phyloP scores from a whole-genome alignment of 306 rosid genomes.

The Medicago truncatula region MtrunA17r5.0-ANR NC_053043.1:49163501-49164000 shows the following conservation, averaged over 20 bases:
- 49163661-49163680: slow-evolving; percentile 22
- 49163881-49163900: slow-evolving; percentile 29
- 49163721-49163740: slow-evolving; percentile 16
- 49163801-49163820: slow-evolving; percentile 23
- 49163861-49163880: slow-evolving; percentile 36
- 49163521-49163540: slow-evolving; percentile 49
- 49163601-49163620: too few relatives aligned
- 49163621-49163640: too few relatives aligned
- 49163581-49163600: slow-evolving; percentile 13
- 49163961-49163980: slow-evolving; percentile 20
- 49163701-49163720: slow-evolving; percentile 37
- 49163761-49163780: not conserved
- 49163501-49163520: slow-evolving; percentile 53
- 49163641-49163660: too few relatives aligned
- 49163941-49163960: slow-evolving; percentile 32
- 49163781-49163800: slow-evolving; percentile 24
- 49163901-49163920: slow-evolving; percentile 27
- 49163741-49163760: slow-evolving; percentile 29
- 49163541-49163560: slow-evolving; percentile 47
- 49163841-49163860: slow-evolving; percentile 35
- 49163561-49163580: slow-evolving; percentile 2
- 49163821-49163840: slow-evolving; percentile 22
- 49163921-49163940: slow-evolving; percentile 29
- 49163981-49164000: not conserved
- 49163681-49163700: slow-evolving; percentile 34